These are phyloP conservation scores for Trichomonas gallinae DNA, from an alignment of 208 protist genomes.

Conservation along the genomic window DNA sequence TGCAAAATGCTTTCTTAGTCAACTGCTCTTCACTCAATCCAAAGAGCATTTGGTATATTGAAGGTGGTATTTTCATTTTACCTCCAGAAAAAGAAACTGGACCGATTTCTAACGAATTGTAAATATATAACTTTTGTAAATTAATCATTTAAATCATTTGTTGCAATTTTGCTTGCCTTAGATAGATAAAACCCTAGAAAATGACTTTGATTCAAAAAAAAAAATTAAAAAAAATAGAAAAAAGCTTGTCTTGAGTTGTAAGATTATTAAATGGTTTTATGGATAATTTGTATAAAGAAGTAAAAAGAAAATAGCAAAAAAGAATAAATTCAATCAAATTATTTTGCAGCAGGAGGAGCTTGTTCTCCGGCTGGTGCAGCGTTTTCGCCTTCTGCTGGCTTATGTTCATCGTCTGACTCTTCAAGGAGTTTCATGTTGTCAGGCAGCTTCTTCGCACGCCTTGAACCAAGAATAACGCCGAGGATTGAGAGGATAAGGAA, in stretches of 20 bases:
- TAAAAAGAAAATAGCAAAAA: too few species aligned
- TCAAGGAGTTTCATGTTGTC: not conserved
- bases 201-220: too few species aligned
- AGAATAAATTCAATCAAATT: too few species aligned
- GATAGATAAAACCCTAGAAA: too few species aligned
- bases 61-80: not conserved
- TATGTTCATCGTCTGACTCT: not conserved
- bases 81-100: not conserved
- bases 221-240: too few species aligned
- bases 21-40: not conserved
- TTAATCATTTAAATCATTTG: too few species aligned
- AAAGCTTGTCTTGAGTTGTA: too few species aligned
- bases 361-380: too few species aligned
- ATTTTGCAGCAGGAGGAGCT: too few species aligned
- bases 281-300: too few species aligned
- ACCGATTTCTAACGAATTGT: not conserved
- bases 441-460: not conserved
- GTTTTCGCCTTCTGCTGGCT: not conserved
- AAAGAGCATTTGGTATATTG: not conserved
- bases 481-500: not conserved
- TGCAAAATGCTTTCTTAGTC: not conserved
- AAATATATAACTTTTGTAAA: not conserved
- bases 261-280: too few species aligned
- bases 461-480: not conserved
- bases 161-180: too few species aligned